Conservation (phyloP, 208 protist species). For the Jaenimonas drosophilae region DNA sequence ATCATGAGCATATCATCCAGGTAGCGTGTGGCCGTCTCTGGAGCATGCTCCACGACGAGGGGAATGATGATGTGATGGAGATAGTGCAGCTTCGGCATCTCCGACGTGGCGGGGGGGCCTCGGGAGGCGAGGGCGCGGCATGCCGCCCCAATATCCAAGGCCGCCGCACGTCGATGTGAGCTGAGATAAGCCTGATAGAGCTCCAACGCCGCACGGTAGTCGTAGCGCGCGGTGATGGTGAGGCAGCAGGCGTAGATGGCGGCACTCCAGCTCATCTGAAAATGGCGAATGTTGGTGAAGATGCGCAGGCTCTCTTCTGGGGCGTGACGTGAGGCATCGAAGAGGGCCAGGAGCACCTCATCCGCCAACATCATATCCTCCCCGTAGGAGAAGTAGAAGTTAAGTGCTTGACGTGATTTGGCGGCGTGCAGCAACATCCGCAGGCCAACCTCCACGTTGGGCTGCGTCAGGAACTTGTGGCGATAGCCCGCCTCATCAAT, state of each 20-base stretch:
- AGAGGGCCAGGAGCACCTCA: conserved; percentile 50
- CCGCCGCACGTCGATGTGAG: too few species aligned
- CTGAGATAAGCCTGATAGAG: conserved; percentile 41
- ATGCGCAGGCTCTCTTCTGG: conserved; percentile 32
- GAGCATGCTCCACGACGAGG: conserved; percentile 36
- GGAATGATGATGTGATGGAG: conserved; percentile 74
- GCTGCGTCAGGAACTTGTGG: conserved; percentile 34
- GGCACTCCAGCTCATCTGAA: conserved; percentile 42
- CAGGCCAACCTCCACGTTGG: conserved; percentile 42
- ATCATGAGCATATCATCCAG: conserved; percentile 49
- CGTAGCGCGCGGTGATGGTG: conserved; percentile 37
- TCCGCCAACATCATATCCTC: conserved; percentile 54
- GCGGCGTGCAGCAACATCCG: conserved; percentile 33
- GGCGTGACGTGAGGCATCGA: conserved; percentile 40
- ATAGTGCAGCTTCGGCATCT: conserved; percentile 23
- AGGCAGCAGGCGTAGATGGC: conserved; percentile 67
- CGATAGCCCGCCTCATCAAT: conserved; percentile 18
- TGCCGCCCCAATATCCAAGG: conserved; percentile 12
- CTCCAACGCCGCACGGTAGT: conserved; percentile 31
- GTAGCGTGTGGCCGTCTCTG: conserved; percentile 18
- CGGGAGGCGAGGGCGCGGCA: neutral
- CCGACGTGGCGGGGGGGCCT: neutral
- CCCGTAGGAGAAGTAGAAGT: conserved; percentile 49
- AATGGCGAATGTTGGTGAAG: conserved; percentile 28
- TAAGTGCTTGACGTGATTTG: conserved; percentile 20